phyloP scores from a whole-genome alignment of 805 yeast species.

The Monosporozyma solicola region DNA sequence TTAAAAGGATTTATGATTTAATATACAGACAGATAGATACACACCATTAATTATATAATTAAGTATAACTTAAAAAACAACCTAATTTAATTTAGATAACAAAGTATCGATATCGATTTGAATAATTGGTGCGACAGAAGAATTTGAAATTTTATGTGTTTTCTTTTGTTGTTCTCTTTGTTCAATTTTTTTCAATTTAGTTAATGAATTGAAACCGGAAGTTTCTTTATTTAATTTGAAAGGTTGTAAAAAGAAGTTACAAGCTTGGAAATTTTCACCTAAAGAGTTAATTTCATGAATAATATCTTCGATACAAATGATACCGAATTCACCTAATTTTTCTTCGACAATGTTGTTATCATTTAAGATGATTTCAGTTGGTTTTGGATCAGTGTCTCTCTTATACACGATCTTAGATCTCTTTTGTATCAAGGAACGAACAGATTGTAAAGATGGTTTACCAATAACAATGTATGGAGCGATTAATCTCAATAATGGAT shows the following conservation, averaged over 20 bases:
- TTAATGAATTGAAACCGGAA: constrained; percentile 65
- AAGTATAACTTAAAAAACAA: neutral
- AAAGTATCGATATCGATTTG: constrained; percentile 68
- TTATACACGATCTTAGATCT: constrained; percentile 50
- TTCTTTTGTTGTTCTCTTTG: constrained; percentile 42
- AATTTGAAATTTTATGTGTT: constrained; percentile 40
- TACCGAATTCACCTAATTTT: constrained; percentile 55
- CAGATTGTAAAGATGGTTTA: constrained; percentile 60
- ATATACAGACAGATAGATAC: neutral
- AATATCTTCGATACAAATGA: constrained; percentile 74
- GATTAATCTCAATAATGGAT: constrained; percentile 55
- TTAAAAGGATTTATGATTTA: neutral
- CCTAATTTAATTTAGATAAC: constrained; percentile 43
- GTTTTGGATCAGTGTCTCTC: constrained; percentile 20
- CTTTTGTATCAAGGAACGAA: constrained; percentile 66
- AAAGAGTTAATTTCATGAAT: constrained; percentile 58
- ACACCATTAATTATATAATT: neutral
- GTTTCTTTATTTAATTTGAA: constrained; percentile 62
- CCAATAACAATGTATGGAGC: constrained; percentile 71
- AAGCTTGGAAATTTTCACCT: constrained; percentile 56
- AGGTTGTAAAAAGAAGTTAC: constrained; percentile 57
- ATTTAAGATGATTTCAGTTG: constrained; percentile 45
- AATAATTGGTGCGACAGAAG: constrained; percentile 54
- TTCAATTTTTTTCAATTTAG: constrained; percentile 56
- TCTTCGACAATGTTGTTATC: constrained; percentile 73